Base-by-base conservation (phyloP, 1,139 yeast species). In the Suhomyces bolitotheri region DNA sequence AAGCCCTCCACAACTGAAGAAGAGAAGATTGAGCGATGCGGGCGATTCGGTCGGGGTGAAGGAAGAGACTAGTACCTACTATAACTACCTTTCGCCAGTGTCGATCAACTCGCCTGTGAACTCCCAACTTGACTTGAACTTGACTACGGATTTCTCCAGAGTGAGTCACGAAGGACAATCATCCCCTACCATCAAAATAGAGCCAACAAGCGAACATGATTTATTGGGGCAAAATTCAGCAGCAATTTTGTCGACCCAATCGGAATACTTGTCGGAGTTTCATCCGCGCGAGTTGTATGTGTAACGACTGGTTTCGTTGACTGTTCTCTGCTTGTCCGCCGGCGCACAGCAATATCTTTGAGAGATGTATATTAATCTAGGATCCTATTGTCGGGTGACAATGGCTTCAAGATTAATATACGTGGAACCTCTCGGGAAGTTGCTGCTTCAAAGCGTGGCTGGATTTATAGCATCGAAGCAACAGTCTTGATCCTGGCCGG, bases 191-290 rank as follows among this genome's bases (percentile, higher is more conserved):
- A 41, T 30, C 23, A 37, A 33, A 33, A 31, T 20, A 14, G 43
- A 40, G 25, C 40, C 40, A 26, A 17, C 26, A 19, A 34, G 21
- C 38, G 31, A 27, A 47, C 60, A 60, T 58, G 73, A 65, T 60
- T 49, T 47, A 36, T 55, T 66, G 71, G 74, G 65, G 74, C 74
- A 69, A 68, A 68, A 66, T 70, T 67, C 75, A 62, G 76, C 66
- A 69, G 75, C 57, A 60, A 67, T 68, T 70, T 71, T 69, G 71
- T 42, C 38, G 28, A 22, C 35, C 28, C 39, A 36, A 9, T 25
- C 19, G 10, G 36, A 35, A 10, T 34, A 23, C 16, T 19, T 24
- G 23, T 9, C 12, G 23, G 39, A 33, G 16, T 23, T 28, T 14
- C 21, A 19, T 16, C 32, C 27, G 8, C 25, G 14, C 25, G 34